Evolutionary conservation across 108 stramenopile species (phyloP), one percentile per base, ranked within the genome.

Genomic region (Licmophora abbreviata): DNA sequence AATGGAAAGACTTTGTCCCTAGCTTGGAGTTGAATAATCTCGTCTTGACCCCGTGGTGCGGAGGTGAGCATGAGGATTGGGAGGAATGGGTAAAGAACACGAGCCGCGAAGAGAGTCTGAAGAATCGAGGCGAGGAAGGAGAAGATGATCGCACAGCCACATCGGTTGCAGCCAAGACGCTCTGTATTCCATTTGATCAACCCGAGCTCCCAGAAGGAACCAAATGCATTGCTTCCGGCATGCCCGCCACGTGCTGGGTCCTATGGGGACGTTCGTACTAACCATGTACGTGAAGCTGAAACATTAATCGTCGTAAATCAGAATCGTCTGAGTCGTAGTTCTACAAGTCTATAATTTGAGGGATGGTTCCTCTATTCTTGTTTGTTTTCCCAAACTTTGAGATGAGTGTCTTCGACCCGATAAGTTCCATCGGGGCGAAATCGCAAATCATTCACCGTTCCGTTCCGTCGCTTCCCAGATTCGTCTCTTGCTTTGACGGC

Each of bases 251-350:
- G 6, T 93, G 92, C 66, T 99, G 99, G 97, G 85, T 93, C 11
- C 77, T 99, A 20, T 99, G 99, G 97, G 99, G 99, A 29, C 82
- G 97, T 12, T 95, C 94, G 12, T 99, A 98, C 56, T 99, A 90
- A 40, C n/a, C n/a, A n/a, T n/a, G n/a, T n/a, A n/a, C n/a, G n/a
- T n/a, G n/a, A n/a, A n/a, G n/a, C n/a, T n/a, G n/a, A n/a, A n/a
- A n/a, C n/a, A n/a, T n/a, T n/a, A n/a, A n/a, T n/a, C n/a, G n/a
- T n/a, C n/a, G n/a, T n/a, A n/a, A n/a, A n/a, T n/a, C n/a, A n/a
- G n/a, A n/a, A n/a, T n/a, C n/a, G n/a, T n/a, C n/a, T n/a, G n/a
- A n/a, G n/a, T n/a, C n/a, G n/a, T n/a, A n/a, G n/a, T n/a, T n/a
- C n/a, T n/a, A n/a, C n/a, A n/a, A n/a, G n/a, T n/a, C n/a, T n/a